Evolutionary conservation across 148 eudicot species (phyloP).

Genomic region (Dianthus caryophyllus): DNA sequence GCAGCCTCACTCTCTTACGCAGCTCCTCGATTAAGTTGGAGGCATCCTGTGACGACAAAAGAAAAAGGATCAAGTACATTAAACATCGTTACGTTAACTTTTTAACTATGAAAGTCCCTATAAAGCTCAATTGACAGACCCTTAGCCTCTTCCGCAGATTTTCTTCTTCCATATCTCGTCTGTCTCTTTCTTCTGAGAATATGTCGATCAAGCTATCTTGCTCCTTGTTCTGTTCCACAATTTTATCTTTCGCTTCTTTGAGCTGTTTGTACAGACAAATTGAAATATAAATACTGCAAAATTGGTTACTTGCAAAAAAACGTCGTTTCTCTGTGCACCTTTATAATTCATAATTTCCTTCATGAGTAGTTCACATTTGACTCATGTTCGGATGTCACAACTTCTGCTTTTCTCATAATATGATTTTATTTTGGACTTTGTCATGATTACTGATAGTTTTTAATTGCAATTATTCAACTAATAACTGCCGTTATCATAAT

Average conservation of each 20-base stretch:
- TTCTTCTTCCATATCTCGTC: constrained; percentile 61
- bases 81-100: neutral
- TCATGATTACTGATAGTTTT: no score
- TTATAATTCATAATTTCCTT: no score
- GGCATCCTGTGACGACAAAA: constrained; percentile 42
- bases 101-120: neutral
- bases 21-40: constrained; percentile 53
- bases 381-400: no score
- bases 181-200: constrained; percentile 68
- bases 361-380: no score
- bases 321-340: no score
- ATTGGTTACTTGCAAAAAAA: neutral
- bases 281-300: neutral
- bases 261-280: constrained; percentile 36
- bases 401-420: no score
- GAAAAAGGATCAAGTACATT: neutral
- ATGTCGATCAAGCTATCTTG: constrained; percentile 58
- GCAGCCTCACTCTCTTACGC: constrained; percentile 40
- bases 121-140: constrained; percentile 31
- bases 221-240: constrained; percentile 53
- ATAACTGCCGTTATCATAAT: no score
- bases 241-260: constrained; percentile 33
- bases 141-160: constrained; percentile 46
- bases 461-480: no score
- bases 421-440: no score